Percentiles rank a stretch among this genome's conserved stretches.
These are phyloP conservation scores for Solanum chacoense DNA, from an alignment of 305 asterid genomes.

Conservation along the genomic window DNA sequence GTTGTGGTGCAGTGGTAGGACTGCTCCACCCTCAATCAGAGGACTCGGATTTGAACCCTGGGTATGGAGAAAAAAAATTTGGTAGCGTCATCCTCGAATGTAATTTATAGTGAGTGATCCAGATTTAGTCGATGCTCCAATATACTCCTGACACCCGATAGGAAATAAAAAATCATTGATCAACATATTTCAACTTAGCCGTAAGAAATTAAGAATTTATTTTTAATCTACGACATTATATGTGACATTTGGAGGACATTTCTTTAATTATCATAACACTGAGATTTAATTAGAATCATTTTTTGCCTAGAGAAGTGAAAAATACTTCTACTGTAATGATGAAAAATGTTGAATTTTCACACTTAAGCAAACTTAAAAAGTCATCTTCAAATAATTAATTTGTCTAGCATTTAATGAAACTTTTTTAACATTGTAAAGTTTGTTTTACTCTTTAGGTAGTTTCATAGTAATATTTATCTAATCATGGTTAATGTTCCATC, in stretches of 20 bases:
- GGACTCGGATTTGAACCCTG: background rate
- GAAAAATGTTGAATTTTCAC: background rate
- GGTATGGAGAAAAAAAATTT: too few species aligned
- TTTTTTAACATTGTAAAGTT: background rate
- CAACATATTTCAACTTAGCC: background rate
- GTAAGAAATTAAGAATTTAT: background rate
- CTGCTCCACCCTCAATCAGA: fast-evolving
- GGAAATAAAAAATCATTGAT: too few species aligned
- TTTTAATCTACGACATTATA: background rate
- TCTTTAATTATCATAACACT: background rate
- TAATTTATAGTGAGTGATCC: too few species aligned
- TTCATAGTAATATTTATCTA: background rate
- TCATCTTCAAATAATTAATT: background rate
- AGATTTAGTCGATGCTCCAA: too few species aligned
- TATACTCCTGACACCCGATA: background rate
- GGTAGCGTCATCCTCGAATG: background rate
- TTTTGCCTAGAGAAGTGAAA: background rate
- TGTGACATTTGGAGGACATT: background rate
- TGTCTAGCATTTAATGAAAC: background rate
- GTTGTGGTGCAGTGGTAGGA: background rate
- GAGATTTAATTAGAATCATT: background rate
- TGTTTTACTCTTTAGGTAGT: background rate
- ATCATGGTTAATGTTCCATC: background rate
- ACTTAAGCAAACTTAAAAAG: background rate
- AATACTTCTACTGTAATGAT: background rate